Conservation (phyloP, 2,329 filamentous ascomycete genomes). For the Bimuria novae-zelandiae region DNA sequence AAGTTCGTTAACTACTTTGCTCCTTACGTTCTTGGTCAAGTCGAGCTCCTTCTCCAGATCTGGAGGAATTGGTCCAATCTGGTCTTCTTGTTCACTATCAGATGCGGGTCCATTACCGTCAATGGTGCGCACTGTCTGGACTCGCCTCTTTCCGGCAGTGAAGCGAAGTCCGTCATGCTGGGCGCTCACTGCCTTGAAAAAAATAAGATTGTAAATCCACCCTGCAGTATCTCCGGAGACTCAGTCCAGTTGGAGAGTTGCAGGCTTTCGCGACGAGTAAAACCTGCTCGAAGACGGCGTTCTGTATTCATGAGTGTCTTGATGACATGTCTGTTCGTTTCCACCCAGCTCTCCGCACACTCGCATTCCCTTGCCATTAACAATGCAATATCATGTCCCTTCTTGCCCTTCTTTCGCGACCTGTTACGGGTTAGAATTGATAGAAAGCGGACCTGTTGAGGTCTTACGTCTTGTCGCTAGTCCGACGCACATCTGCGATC, state of each 20-base stretch:
- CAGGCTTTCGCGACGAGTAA: not conserved
- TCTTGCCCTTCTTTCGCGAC: slow-evolving; percentile 1
- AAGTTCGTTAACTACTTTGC: slow-evolving; percentile 5
- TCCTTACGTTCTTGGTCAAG: not conserved
- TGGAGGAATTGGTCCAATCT: not conserved
- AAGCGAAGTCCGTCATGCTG: not conserved
- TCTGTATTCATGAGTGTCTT: slow-evolving; percentile 6
- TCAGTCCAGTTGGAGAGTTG: slow-evolving; percentile 3
- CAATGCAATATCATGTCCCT: not conserved
- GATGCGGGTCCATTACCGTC: not conserved
- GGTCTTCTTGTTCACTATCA: slow-evolving; percentile 8
- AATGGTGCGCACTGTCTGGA: not conserved
- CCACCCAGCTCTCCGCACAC: slow-evolving; percentile 8
- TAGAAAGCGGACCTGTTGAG: not conserved
- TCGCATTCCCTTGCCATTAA: slow-evolving; percentile 1
- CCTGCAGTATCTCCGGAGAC: slow-evolving; percentile 3
- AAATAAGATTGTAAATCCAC: slow-evolving; percentile 8
- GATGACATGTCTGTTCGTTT: slow-evolving; percentile 10
- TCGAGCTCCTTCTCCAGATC: slow-evolving; percentile 6
- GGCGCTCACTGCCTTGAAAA: not conserved
- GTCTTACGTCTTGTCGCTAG: not conserved
- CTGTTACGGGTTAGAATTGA: not conserved
- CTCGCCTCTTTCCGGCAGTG: not conserved
- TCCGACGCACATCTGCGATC: not conserved
- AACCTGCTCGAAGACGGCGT: not conserved